A percentile compares a stretch with the other conserved stretches of the same genome.
Conservation (phyloP, 2,329 filamentous ascomycete species). For the Pleomassaria siparia region DNA sequence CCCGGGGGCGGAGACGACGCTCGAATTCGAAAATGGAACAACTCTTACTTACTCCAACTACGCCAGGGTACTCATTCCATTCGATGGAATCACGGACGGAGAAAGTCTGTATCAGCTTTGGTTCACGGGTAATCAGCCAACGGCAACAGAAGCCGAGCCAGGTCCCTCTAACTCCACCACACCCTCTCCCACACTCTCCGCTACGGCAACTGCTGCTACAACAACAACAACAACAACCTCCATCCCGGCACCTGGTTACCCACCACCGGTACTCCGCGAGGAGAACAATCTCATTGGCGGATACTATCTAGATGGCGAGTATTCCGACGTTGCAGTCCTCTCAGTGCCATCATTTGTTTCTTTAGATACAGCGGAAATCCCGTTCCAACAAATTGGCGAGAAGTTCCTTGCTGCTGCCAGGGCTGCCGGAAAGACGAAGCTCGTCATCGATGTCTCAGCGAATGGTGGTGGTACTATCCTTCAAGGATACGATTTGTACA, state of each 20-base stretch:
- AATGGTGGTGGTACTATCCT: constrained; percentile 63
- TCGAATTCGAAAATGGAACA: constrained; percentile 51
- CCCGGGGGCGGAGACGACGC: constrained; percentile 46
- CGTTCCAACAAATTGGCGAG: constrained; percentile 46
- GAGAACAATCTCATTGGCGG: constrained; percentile 48
- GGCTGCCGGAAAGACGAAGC: constrained; percentile 58
- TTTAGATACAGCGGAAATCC: constrained; percentile 26
- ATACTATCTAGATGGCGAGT: constrained; percentile 49
- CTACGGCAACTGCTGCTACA: constrained; percentile 22
- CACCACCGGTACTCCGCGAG: constrained; percentile 46
- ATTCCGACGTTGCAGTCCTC: constrained; percentile 50
- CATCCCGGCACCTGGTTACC: constrained; percentile 47
- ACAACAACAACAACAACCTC: too few relatives aligned
- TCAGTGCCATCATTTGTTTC: constrained; percentile 47
- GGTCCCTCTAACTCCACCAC: constrained; percentile 18
- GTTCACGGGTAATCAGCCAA: constrained; percentile 33
- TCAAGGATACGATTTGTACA: constrained; percentile 65
- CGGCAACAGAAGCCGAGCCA: constrained; percentile 6
- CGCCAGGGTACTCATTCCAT: constrained; percentile 45
- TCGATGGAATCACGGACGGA: constrained; percentile 46
- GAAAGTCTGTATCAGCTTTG: constrained; percentile 44
- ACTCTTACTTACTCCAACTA: constrained; percentile 45
- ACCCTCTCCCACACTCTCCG: constrained; percentile 21
- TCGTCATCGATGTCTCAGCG: constrained; percentile 60
- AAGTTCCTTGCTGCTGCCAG: constrained; percentile 48